Percentiles rank a stretch among this genome's conserved stretches.
Conservation (phyloP, 345 rosid species). For the Cardamine occulta region DNA sequence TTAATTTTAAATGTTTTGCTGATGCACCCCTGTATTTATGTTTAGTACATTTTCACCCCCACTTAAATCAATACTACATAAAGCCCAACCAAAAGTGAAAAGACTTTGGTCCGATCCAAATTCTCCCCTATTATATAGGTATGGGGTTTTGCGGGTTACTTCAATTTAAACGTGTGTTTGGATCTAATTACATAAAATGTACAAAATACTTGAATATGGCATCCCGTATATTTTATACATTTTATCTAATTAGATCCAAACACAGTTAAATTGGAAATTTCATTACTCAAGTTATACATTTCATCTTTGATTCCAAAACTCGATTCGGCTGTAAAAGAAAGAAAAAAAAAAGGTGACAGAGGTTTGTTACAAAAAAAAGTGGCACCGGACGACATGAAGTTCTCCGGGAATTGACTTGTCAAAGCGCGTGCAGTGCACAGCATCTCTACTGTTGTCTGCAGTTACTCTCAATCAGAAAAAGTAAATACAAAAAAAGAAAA, state of each 20-base stretch:
- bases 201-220: no score
- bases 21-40: not conserved
- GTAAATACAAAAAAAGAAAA: no score
- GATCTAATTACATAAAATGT: no score
- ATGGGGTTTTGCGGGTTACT: not conserved
- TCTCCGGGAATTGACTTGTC: conserved; percentile 61
- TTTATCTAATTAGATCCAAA: not conserved
- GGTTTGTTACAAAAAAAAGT: conserved; percentile 30
- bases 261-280: not conserved
- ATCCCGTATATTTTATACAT: not conserved
- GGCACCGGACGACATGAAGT: conserved; percentile 38
- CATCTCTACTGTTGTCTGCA: conserved; percentile 24
- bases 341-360: conserved; percentile 9
- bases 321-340: not conserved
- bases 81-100: not conserved
- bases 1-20: not conserved
- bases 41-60: not conserved
- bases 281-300: not conserved
- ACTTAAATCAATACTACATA: not conserved
- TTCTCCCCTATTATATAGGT: not conserved
- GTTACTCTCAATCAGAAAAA: conserved; percentile 13
- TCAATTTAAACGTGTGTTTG: no score
- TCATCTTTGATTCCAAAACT: not conserved
- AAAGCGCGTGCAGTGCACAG: conserved; percentile 52
- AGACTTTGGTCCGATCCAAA: not conserved